Base-by-base conservation (phyloP, 352 stramenopile species). In the Phytopythium vexans region DNA sequence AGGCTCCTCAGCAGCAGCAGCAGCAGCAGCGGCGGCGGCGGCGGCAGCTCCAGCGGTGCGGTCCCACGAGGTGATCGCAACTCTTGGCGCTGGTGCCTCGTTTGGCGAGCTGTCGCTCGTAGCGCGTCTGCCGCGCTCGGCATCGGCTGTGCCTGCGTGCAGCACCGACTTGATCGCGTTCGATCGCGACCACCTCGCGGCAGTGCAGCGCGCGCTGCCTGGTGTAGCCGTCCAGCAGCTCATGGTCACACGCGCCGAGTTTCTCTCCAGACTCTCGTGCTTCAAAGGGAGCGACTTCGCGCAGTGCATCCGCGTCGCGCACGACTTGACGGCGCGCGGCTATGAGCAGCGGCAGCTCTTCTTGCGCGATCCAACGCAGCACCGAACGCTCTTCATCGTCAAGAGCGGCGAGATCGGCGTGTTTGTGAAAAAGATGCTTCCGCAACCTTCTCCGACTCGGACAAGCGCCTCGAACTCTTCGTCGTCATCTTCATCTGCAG, bases 41-140 rank as follows among this genome's bases (percentile, higher is more conserved):
- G 54, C 55, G 5, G 64, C 60, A 8, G 15, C 53, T 12, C 58
- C 55, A 31, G 57, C 60, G 7, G 53, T 80, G 11, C 78, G 75
- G 41, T 63, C 75, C 36, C 68, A 81, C 50, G 78, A 89, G 12
- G 60, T 93, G 5, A 66, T 93, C 11, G 82, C 72, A 6, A 90
- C 80, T 14, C 66, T 93, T 5, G 72, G 68, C 0, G 76, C 77
- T 4, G 82, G 82, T 9, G 78, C 82, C 36, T 88, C 75, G 12
- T 88, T 93, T 15, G 82, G 82, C 5, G 82, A 93, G 52, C 41
- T 93, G 4, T 81, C 75, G 15, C 71, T 93, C 34, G 78, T 91
- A 10, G 83, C 82, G 39, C 66, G 75, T 6, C 67, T 89, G n/a
- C 76, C 76, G 32, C 76, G 82, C 4, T 93, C 82, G 0, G 80